Conservation (phyloP, 768 basidiomycete species). For the Galerina marginata region DNA sequence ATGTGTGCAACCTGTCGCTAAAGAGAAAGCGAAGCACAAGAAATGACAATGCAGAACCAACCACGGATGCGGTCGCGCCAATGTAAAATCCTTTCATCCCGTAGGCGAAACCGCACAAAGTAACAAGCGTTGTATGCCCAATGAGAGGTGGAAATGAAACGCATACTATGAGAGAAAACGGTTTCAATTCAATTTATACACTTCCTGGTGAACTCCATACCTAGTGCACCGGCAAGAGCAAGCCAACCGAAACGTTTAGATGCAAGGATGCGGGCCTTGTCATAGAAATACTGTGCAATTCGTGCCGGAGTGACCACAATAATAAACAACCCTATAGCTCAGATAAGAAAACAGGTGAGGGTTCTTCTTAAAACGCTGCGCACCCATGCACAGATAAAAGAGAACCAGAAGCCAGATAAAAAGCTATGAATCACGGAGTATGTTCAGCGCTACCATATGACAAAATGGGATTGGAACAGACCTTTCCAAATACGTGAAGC, state of each 20-base stretch:
- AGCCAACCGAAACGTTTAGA: slow-evolving; percentile 67
- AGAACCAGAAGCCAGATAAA: slow-evolving; percentile 61
- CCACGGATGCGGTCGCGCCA: slow-evolving; percentile 60
- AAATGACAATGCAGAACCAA: slow-evolving; percentile 71
- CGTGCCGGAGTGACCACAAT: slow-evolving; percentile 63
- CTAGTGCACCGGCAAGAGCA: slow-evolving; percentile 52
- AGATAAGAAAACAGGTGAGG: neutral
- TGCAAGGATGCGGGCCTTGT: slow-evolving; percentile 66
- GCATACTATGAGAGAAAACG: slow-evolving; percentile 37
- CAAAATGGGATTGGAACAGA: slow-evolving; percentile 20
- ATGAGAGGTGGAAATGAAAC: slow-evolving; percentile 65
- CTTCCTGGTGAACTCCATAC: slow-evolving; percentile 40
- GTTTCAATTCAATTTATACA: neutral
- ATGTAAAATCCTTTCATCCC: slow-evolving; percentile 79
- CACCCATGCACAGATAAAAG: slow-evolving; percentile 59
- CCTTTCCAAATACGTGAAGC: slow-evolving; percentile 63
- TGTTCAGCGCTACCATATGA: neutral
- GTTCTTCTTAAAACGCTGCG: neutral
- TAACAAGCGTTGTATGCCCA: slow-evolving; percentile 70
- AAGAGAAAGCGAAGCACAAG: slow-evolving; percentile 64
- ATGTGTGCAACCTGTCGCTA: slow-evolving; percentile 55
- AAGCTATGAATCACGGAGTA: slow-evolving; percentile 42
- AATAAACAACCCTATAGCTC: slow-evolving; percentile 41
- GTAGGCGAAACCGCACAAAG: slow-evolving; percentile 83
- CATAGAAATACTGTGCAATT: slow-evolving; percentile 74